Conservation (phyloP, 345 rosid genomes). For the Syzygium aromaticum region DNA sequence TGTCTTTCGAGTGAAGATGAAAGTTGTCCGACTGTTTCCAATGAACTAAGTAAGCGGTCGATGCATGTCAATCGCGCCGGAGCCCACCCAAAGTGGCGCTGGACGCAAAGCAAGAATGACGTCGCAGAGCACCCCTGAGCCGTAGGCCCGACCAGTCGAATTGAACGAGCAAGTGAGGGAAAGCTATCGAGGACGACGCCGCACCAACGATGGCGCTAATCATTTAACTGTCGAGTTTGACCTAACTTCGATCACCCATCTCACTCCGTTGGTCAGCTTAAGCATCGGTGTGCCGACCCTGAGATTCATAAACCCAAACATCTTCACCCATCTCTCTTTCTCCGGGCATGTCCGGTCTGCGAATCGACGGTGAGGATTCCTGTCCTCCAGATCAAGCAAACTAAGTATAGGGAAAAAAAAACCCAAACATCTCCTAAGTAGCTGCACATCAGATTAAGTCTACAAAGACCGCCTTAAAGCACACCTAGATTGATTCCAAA, state of each 20-base stretch:
- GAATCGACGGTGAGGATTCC: not conserved
- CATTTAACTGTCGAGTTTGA: rapidly evolving
- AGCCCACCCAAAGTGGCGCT: not conserved
- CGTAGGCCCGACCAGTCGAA: not conserved
- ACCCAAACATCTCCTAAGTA: not conserved
- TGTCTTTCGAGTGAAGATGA: not conserved
- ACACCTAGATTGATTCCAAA: not conserved
- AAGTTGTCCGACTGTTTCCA: not conserved
- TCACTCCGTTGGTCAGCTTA: not conserved
- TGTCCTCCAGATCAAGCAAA: not conserved
- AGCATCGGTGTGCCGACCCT: not conserved
- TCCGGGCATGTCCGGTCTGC: not conserved
- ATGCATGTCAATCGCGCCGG: not conserved
- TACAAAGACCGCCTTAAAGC: not conserved
- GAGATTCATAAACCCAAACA: not conserved
- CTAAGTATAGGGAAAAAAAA: not conserved
- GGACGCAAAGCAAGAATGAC: not conserved
- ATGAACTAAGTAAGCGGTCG: not conserved
- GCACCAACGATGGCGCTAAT: not conserved
- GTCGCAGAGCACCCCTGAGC: not conserved
- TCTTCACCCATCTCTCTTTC: not conserved
- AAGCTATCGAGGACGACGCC: not conserved
- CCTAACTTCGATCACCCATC: not conserved
- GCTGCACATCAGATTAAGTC: not conserved
- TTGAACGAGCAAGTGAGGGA: not conserved